Evolutionary conservation across 768 basidiomycete species (phyloP).

Genomic region (Russula vinacea): DNA sequence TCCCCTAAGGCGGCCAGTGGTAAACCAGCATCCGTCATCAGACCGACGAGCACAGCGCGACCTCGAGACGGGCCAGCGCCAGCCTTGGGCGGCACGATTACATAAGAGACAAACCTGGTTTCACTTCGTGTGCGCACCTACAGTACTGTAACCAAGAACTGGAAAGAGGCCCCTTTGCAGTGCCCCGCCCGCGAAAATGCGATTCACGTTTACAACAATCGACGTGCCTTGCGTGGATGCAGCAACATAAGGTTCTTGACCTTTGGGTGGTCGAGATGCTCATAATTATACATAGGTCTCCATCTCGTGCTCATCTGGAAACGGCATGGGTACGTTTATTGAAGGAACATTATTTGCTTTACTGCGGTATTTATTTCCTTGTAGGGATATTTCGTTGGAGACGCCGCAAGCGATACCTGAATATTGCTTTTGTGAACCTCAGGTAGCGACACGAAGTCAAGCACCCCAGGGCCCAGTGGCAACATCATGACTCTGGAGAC

Average conservation of each 20-base stretch:
- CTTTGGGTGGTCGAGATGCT: background rate
- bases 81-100: no score
- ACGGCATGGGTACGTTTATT: no score
- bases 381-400: constrained; percentile 3
- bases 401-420: constrained; percentile 19
- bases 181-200: background rate
- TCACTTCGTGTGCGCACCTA: no score
- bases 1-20: constrained; percentile 13
- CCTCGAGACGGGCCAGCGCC: no score
- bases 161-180: background rate
- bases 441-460: constrained; percentile 10
- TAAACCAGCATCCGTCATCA: background rate
- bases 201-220: background rate
- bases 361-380: background rate
- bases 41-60: no score
- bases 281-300: background rate
- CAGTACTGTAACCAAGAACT: no score
- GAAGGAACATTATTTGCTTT: background rate
- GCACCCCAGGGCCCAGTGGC: constrained; percentile 12
- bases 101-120: no score
- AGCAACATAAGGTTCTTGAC: background rate
- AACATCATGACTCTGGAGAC: constrained; percentile 7
- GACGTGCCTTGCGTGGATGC: constrained; percentile 9
- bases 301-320: constrained; percentile 7
- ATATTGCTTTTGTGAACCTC: background rate